Percentiles rank a stretch among this genome's conserved stretches.
Evolutionary conservation across 176 grass and related monocot genomes (phyloP).

Genomic region (Hyparrhenia diplandra): DNA sequence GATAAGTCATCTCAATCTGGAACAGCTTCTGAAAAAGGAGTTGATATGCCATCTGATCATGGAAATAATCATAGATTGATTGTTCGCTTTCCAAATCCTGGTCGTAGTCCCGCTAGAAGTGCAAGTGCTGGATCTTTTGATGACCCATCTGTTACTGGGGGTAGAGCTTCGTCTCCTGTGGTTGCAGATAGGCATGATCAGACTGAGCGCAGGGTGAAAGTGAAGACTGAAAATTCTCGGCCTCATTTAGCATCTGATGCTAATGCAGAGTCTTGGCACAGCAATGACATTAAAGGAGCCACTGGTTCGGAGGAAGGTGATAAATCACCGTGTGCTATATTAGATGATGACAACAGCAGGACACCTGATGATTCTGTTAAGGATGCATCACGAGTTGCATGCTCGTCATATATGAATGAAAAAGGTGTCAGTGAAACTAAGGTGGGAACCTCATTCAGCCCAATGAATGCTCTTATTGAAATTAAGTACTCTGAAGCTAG

Average conservation of each 20-base stretch:
- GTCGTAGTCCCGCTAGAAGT: constrained; percentile 58
- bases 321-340: constrained; percentile 42
- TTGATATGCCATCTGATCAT: constrained; percentile 36
- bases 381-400: constrained; percentile 35
- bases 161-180: constrained; percentile 49
- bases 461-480: constrained; percentile 92
- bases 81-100: constrained; percentile 70
- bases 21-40: constrained; percentile 53
- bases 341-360: constrained; percentile 54
- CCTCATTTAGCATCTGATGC: constrained; percentile 39
- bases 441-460: constrained; percentile 62
- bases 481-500: constrained; percentile 70
- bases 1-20: constrained; percentile 65
- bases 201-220: constrained; percentile 54
- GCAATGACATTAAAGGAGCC: constrained; percentile 57
- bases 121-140: constrained; percentile 53
- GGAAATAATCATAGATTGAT: constrained; percentile 61
- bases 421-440: constrained; percentile 38
- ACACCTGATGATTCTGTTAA: constrained; percentile 39
- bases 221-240: constrained; percentile 38
- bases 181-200: constrained; percentile 63
- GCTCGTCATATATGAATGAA: constrained; percentile 46
- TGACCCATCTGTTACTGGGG: constrained; percentile 50
- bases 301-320: constrained; percentile 53
- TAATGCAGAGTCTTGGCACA: constrained; percentile 54